phyloP scores from a whole-genome alignment of 2,329 filamentous ascomycete species.

The Neopestalotiopsis clavispora region DNA sequence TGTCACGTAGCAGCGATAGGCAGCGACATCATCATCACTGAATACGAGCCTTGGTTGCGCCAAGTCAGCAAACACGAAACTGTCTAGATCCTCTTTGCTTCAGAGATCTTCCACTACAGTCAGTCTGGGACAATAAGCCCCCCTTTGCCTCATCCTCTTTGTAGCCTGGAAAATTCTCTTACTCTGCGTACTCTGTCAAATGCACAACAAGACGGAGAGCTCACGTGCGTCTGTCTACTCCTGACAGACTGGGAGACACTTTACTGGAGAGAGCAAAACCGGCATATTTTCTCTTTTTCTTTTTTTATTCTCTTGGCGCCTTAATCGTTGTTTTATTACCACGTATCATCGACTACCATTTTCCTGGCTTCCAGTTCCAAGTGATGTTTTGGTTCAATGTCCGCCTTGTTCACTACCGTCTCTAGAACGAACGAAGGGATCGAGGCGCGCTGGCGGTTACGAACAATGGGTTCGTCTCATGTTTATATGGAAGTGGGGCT shows the following conservation, averaged over 20 bases:
- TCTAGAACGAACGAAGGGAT: background rate
- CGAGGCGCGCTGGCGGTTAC: background rate
- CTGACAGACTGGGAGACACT: too few species aligned
- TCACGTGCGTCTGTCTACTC: too few species aligned
- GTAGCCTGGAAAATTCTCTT: too few species aligned
- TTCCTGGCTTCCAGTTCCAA: background rate
- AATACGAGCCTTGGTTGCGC: background rate
- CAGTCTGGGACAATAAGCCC: too few species aligned
- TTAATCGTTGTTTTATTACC: background rate
- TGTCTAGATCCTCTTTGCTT: background rate
- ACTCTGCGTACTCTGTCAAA: too few species aligned
- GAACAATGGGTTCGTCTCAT: slow-evolving; percentile 14
- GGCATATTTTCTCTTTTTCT: background rate
- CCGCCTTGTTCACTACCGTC: background rate
- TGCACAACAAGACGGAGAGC: too few species aligned
- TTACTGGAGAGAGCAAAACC: too few species aligned
- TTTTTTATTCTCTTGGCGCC: background rate
- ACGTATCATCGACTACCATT: background rate
- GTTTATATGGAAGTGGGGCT: slow-evolving; percentile 12
- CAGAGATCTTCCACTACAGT: background rate
- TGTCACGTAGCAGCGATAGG: background rate
- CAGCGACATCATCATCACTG: background rate
- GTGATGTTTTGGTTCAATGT: background rate
- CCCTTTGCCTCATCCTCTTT: too few species aligned
- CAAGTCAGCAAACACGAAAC: background rate